Base-by-base conservation (phyloP, 768 basidiomycete genomes). In the Wakefieldia striispora region DNA sequence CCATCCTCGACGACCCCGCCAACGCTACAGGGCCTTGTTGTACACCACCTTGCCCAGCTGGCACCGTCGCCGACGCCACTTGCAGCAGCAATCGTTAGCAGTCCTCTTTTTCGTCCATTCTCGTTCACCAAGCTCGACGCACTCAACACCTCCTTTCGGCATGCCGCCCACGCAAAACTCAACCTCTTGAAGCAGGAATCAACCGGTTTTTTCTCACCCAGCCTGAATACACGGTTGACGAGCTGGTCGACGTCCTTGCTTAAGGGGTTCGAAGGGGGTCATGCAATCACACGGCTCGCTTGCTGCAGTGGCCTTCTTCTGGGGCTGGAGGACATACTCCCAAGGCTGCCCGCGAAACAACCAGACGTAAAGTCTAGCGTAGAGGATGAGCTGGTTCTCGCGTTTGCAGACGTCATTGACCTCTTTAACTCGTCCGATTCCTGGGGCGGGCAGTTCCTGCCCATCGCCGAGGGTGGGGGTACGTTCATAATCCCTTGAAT, bases 381-480 rank as follows among this genome's bases (percentile, higher is more conserved):
- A 10, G 84, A 91, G 63, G 78, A 85, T 46, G 84, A 88, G 58
- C 63, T 81, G 21, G 71, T 90, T 26, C 71, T 91, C 23, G 79
- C 85, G 3, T 71, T 89, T 23, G 88, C 89, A 8, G 88, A 90
- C 61, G 77, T 86, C 20, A 78, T 90, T 63, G 88, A 90, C 56
- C 67, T 76, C 11, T 82, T 84, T 53, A 57, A 61, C 16, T 62
- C 61, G 7, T 67, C 71, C 5, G 66, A 63, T 40, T 72, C 72
- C 14, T 89, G 88, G 88, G 81, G 84, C 60, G 77, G 73, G 44
- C 86, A 90, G 57, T 89, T 88, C 60, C 75, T 75, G 49, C 76
- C 78, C n/a, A 70, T 71, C 16, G 70, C 74, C 6, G 74, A 77
- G 55, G 75, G 69, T 59, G 71, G 55, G 50, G 70, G 70, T 62